Evolutionary conservation across 2,329 filamentous ascomycete genomes (phyloP), one percentile per base, ranked within the genome.

Genomic region (Neophaeococcomyces mojaviensis): DNA sequence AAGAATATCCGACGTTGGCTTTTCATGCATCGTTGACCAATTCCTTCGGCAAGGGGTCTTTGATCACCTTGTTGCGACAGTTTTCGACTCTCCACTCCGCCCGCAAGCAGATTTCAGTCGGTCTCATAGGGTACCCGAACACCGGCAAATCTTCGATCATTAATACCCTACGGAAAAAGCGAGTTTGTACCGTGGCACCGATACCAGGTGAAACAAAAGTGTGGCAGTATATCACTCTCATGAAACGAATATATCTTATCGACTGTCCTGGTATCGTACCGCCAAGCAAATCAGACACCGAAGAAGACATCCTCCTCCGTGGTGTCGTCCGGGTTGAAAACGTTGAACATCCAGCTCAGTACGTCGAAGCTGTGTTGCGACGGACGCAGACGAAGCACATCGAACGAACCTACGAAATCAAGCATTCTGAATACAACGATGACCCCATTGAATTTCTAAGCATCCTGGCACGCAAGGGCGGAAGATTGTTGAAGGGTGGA

Each of bases 171-270:
- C 79, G 88, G 37, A 90, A 88, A 65, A 97, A 96, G 73, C 89
- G 92, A 64, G 89, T 96, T 33, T 89, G 89, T 69, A 92, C 77
- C 13, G 88, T 94, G 3, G 92, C 92, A 5, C 92, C 90, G 4
- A 95, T 97, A 51, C 90, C 92, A 5, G 92, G 89, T 12, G 89
- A 96, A 71, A 97, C 90, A 28, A 97, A 96, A 68, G 86, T 96
- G 24, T 97, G 92, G 90, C 90, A 96, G 64, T 96, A 96, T 61
- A 88, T 96, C 55, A 95, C 88, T 2, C 68, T 97, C 49, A 95
- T 94, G 86, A 94, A 89, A 70, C 77, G 88, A 44, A 94, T 94
- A 43, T 89, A 90, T 66, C 77, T 98, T 45, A 97, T 98, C 58
- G 92, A 98, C 60, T 97, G 90, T 60, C 92, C 92, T 32, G 92